Base-by-base conservation (phyloP, 2,329 filamentous ascomycete species). In the Nemania sp. region DNA sequence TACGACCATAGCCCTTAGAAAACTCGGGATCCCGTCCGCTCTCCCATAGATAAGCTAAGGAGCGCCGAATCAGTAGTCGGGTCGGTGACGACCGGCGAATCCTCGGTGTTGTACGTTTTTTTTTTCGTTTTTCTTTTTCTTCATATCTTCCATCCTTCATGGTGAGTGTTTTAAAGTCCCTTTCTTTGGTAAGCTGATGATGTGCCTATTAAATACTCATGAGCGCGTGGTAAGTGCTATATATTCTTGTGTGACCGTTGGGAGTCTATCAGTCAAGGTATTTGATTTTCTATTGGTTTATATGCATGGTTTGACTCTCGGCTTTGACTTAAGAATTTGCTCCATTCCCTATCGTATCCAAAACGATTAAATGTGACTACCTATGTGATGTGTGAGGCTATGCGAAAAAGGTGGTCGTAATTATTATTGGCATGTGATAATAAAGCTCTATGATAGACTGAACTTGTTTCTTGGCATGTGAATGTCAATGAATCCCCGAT, bases 1-100 rank as follows among this genome's bases (percentile, higher is more conserved):
- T 77, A 77, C 75, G 75, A 76, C 75, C 75, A 77, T 73, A 77
- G 70, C 70, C 75, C 70, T 55, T 70, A 60, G 75, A 77, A 60
- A 73, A 72, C 71, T 70, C 75, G 75, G 75, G 71, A 72, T 77
- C 75, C 75, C 75, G 75, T 77, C 75, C 73, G 75, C 75, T 77
- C 75, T 72, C 71, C 75, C 75, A 70, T 77, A 76, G 75, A 69
- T 73, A 77, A 77, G 73, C 75, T 61, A 62, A 65, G 69, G 74
- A 77, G 69, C 70, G 75, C 75, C 72, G 52, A 73, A 76, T 73
- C 70, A 77, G 75, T 77, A 77, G 75, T 76, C 75, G 75, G 75
- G 74, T 77, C 75, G 75, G 75, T 77, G 75, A 77, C 75, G 75
- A 77, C 75, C 75, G 75, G 75, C 75, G 75, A 77, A 77, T 77